Evolutionary conservation across 345 rosid species (phyloP).

Genomic region (Eucalyptus victrix): DNA sequence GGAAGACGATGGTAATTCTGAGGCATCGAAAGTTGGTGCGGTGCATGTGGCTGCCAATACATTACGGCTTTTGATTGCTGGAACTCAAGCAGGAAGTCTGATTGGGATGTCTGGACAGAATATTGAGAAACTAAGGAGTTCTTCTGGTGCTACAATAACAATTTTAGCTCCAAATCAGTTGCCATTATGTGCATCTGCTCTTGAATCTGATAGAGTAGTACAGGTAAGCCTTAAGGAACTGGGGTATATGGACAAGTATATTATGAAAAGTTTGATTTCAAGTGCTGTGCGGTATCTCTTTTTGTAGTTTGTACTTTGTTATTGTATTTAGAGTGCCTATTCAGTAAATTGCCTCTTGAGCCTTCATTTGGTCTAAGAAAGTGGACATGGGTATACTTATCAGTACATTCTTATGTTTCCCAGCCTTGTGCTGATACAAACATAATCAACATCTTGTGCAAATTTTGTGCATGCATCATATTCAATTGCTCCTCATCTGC

Average conservation of each 20-base stretch:
- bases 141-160: conserved; percentile 44
- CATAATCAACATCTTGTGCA: not conserved
- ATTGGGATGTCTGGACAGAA: conserved; percentile 57
- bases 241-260: not conserved
- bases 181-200: conserved; percentile 59
- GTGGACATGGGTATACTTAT: not conserved
- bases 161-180: conserved; percentile 55
- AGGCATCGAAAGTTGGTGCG: conserved; percentile 10
- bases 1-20: conserved; percentile 36
- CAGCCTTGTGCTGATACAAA: not conserved
- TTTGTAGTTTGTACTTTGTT: not conserved
- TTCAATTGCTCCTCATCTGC: not conserved
- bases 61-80: conserved; percentile 48
- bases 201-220: conserved; percentile 58
- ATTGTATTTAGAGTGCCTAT: not conserved
- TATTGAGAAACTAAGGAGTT: conserved; percentile 49
- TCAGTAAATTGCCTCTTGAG: not conserved
- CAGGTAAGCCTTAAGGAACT: conserved; percentile 19
- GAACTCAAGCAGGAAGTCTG: conserved; percentile 51
- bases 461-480: not conserved
- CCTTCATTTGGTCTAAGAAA: not conserved
- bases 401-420: not conserved
- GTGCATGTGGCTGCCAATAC: conserved; percentile 60
- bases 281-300: not conserved
- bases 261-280: not conserved